Evolutionary conservation across 1,139 yeast species (phyloP), one percentile per base, ranked within the genome.

Genomic region (Kluyveromyces marxianus): DNA sequence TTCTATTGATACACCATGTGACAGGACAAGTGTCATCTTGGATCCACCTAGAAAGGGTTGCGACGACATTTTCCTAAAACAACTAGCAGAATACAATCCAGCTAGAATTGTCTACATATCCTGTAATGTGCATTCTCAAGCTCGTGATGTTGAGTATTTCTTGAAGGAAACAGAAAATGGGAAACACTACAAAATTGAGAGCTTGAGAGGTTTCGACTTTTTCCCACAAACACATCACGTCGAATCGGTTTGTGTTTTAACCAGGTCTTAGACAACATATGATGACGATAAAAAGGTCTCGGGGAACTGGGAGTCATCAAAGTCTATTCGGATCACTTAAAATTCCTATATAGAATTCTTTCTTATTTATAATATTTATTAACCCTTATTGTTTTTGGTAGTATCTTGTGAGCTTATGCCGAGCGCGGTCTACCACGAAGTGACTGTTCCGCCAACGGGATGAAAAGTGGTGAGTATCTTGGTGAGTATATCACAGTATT

Each of bases 11-110:
- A 75, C 79, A 21, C 94, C 95, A 10, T 72, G 79, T 31, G 76
- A 74, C 38, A 72, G 80, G 56, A 92, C 98, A 0, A 82, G 96
- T 10, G 94, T 92, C 36, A 89, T 92, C 51, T 76, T 94, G 58
- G 98, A 92, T 63, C 98, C 98, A 4, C 96, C 98, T 38, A 79
- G 98, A 63, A 92, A 92, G 66, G 98, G 98, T 1, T 90, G 97
- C 66, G 97, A 90, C 64, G 83, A 81, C 46, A 80, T 81, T 7
- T 92, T 92, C 59, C 72, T 92, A 66, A 79, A 83, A 53, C 98
- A 92, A 68, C 72, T 92, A 50, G 76, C 94, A 24, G 85, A 74
- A 24, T 92, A 85, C 67, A 72, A 77, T 53, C 97, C 98, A 3
- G 85, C 86, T 10, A 83, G 81, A 56, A 79, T 92, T 46, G 95